Conservation (phyloP, 768 basidiomycete genomes). For the Russula earlei region DNA sequence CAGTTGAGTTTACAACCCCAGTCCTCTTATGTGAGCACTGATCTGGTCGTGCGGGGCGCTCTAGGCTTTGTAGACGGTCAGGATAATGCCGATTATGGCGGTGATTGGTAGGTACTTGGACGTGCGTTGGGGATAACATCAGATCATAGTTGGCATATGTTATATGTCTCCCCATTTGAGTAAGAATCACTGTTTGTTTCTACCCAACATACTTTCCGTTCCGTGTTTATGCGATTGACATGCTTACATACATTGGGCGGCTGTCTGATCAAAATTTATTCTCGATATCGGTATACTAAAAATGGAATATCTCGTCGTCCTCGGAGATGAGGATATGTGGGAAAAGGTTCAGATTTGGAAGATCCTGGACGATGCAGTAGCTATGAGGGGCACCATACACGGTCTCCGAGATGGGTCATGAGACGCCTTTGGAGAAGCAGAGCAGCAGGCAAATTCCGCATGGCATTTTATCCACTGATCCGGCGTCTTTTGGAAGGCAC, state of each 20-base stretch:
- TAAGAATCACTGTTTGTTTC: neutral
- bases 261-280: slow-evolving; percentile 1
- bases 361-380: neutral
- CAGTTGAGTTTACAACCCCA: slow-evolving; percentile 1
- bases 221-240: neutral
- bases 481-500: neutral
- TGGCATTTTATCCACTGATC: slow-evolving; percentile 1
- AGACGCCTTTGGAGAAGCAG: neutral
- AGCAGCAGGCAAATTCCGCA: neutral
- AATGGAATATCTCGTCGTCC: slow-evolving; percentile 1
- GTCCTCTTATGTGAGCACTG: slow-evolving; percentile 6
- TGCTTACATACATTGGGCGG: neutral
- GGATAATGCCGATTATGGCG: slow-evolving; percentile 10
- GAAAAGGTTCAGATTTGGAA: neutral
- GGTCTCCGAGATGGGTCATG: slow-evolving; percentile 8
- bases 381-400: neutral
- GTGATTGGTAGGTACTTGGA: slow-evolving; percentile 21
- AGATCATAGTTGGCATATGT: neutral
- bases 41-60: neutral
- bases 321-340: neutral
- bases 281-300: neutral
- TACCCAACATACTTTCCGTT: neutral
- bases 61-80: slow-evolving; percentile 28
- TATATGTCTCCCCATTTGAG: neutral
- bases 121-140: neutral